Conservation (phyloP, 164 flowering plant species). For the Piper longum region DNA sequence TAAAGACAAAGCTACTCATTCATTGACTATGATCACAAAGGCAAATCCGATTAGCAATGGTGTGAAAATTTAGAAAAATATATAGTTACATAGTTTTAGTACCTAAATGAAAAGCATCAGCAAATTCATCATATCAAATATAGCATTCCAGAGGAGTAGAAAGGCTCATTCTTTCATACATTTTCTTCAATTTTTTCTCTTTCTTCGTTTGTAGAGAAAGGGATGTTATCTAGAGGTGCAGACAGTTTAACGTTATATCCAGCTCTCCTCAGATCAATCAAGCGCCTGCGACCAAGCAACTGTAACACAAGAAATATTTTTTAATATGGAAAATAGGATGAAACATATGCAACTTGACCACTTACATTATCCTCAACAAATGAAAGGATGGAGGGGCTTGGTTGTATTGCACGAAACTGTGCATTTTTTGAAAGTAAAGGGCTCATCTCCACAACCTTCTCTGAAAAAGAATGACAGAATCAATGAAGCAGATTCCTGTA, state of each 20-base stretch:
- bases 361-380: conserved; percentile 89
- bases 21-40: background rate
- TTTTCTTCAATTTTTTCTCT: conserved; percentile 80
- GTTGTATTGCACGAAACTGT: conserved; percentile 89
- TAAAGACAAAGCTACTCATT: background rate
- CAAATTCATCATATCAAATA: background rate
- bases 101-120: background rate
- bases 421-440: conserved; percentile 65
- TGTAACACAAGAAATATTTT: conserved; percentile 14
- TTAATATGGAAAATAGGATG: background rate
- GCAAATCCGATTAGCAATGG: background rate
- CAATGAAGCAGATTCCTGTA: background rate
- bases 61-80: background rate
- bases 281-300: conserved; percentile 85
- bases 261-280: conserved; percentile 58
- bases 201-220: conserved; percentile 57
- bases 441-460: conserved; percentile 28
- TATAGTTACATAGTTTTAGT: background rate
- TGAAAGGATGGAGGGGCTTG: conserved; percentile 67
- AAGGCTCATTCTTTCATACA: conserved; percentile 28
- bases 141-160: no score
- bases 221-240: conserved; percentile 77
- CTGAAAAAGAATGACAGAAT: conserved; percentile 1
- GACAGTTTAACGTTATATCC: conserved; percentile 75
- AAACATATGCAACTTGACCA: background rate